Evolutionary conservation across 176 grass and related monocot species (phyloP).

Genomic region (Aegilops umbellulata): DNA sequence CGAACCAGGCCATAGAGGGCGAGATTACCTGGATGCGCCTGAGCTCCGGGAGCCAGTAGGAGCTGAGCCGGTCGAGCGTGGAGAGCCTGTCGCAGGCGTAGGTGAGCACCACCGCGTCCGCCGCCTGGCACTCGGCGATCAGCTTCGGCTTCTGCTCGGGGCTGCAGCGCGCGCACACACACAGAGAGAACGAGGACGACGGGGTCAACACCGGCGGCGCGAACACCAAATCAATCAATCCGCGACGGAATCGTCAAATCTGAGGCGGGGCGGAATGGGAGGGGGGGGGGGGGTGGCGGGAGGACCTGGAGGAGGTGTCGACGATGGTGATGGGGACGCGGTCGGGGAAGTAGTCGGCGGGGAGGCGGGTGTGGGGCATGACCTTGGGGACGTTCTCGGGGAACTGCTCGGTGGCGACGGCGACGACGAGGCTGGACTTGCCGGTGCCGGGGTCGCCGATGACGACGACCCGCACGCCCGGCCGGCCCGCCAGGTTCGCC

Average conservation of each 20-base stretch:
- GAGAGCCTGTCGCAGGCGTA: conserved; percentile 78
- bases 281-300: no score
- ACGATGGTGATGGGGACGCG: conserved; percentile 96
- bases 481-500: conserved; percentile 60
- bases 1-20: neutral
- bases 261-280: neutral
- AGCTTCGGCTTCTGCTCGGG: conserved; percentile 85
- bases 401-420: conserved; percentile 84
- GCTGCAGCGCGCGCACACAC: conserved; percentile 6
- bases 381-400: conserved; percentile 71
- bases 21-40: conserved; percentile 63
- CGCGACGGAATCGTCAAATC: conserved; percentile 6
- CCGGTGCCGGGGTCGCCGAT: conserved; percentile 84
- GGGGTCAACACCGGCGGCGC: neutral
- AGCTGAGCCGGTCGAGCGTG: conserved; percentile 77
- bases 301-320: conserved; percentile 75
- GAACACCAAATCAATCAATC: neutral
- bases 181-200: neutral
- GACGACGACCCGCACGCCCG: conserved; percentile 75
- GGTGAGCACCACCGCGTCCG: conserved; percentile 87
- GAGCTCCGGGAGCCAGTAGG: conserved; percentile 95
- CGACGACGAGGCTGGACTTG: conserved; percentile 85
- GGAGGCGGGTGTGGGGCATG: conserved; percentile 77
- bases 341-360: conserved; percentile 86
- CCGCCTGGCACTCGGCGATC: conserved; percentile 81